A percentile compares a stretch with the other conserved stretches of the same genome.
phyloP scores from a whole-genome alignment of 75 land plant species.

The Sequoia sempervirens region DNA sequence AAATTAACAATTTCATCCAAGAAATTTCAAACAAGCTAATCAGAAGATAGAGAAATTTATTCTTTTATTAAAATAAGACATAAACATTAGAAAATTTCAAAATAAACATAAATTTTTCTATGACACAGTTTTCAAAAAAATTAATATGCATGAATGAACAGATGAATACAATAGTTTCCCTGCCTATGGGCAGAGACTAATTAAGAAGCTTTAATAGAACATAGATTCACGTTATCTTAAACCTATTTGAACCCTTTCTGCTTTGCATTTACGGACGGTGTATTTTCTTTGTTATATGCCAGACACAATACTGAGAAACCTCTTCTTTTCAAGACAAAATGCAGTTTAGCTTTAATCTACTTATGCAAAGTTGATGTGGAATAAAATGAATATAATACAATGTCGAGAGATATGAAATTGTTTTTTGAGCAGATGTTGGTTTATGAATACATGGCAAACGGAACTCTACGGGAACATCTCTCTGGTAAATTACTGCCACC shows the following conservation, averaged over 20 bases:
- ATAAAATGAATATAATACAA: neutral
- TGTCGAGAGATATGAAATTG: neutral
- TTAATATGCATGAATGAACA: too few relatives aligned
- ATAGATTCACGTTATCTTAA: neutral
- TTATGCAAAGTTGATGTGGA: neutral
- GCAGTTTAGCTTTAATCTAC: neutral
- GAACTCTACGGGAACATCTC: slow-evolving; percentile 31
- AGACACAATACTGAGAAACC: neutral
- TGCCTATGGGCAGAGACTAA: too few relatives aligned
- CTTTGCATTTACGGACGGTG: neutral
- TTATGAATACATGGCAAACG: slow-evolving; percentile 54
- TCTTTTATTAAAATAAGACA: too few relatives aligned
- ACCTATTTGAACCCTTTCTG: neutral
- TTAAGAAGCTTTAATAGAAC: neutral
- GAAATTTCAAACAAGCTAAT: too few relatives aligned
- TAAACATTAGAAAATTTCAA: too few relatives aligned
- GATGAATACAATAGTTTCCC: too few relatives aligned
- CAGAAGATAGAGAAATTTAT: too few relatives aligned
- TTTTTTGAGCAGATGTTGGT: slow-evolving; percentile 40
- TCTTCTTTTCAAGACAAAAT: neutral
- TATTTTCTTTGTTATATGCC: neutral
- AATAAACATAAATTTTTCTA: too few relatives aligned
- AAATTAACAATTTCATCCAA: too few relatives aligned
- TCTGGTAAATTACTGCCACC: slow-evolving; percentile 13
- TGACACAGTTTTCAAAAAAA: too few relatives aligned